Conservation (phyloP, 106 monocot genomes). For the Alisma plantagoaquatica region DNA sequence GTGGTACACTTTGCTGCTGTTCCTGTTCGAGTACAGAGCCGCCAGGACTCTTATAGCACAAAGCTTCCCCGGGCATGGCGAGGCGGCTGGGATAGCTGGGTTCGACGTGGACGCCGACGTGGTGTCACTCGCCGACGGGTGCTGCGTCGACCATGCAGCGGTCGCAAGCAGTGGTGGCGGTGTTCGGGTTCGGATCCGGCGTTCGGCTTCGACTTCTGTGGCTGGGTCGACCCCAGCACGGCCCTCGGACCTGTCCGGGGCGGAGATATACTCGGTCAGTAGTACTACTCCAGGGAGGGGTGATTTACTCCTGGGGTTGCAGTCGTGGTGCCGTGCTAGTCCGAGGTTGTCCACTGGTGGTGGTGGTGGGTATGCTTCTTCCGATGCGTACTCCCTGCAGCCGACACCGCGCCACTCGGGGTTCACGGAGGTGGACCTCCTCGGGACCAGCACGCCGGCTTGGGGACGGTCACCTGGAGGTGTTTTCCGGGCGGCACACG, state of each 20-base stretch:
- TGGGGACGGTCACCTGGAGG: conserved; percentile 26
- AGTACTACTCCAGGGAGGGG: conserved; percentile 18
- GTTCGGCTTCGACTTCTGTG: conserved; percentile 20
- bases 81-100: conserved; percentile 25
- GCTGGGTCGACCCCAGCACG: conserved; percentile 21
- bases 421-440: conserved; percentile 27
- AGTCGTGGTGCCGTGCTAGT: conserved; percentile 34
- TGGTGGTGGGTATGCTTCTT: conserved; percentile 17
- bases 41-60: conserved; percentile 30
- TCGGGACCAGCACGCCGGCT: conserved; percentile 21
- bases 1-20: conserved; percentile 53
- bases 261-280: conserved; percentile 58
- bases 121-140: conserved; percentile 28
- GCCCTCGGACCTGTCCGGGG: conserved; percentile 41
- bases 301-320: no score
- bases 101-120: conserved; percentile 48
- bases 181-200: conserved; percentile 32
- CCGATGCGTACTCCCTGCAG: conserved; percentile 46
- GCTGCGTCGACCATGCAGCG: conserved; percentile 17
- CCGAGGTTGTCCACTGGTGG: conserved; percentile 8
- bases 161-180: conserved; percentile 21
- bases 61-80: conserved; percentile 30
- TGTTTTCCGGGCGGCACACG: conserved; percentile 6
- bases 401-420: conserved; percentile 39
- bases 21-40: conserved; percentile 56